These are phyloP conservation scores for Starmerella scarabaei DNA, from an alignment of 805 yeast genomes.

Conservation along the genomic window DNA sequence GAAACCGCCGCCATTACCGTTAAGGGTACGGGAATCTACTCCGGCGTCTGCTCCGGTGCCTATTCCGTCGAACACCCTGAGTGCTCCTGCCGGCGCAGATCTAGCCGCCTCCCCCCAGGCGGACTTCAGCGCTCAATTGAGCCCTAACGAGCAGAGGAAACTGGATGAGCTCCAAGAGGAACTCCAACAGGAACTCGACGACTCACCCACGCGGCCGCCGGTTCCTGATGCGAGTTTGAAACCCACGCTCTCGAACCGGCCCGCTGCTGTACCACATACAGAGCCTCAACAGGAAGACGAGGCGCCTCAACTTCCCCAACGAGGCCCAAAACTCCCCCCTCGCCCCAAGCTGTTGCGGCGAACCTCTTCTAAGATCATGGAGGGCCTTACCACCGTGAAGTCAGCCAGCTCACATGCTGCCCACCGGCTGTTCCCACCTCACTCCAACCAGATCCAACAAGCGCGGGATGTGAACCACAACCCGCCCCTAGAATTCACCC, in stretches of 20 bases:
- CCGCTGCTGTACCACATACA: too few species aligned
- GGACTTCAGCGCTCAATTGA: background rate
- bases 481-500: background rate
- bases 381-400: conserved; percentile 13
- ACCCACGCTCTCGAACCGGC: background rate
- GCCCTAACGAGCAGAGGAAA: background rate
- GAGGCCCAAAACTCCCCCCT: conserved; percentile 23
- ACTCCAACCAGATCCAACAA: background rate
- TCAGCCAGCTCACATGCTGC: conserved; percentile 15
- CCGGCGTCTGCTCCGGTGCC: too few species aligned
- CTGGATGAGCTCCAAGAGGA: too few species aligned
- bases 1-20: background rate
- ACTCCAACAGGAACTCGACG: background rate
- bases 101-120: background rate
- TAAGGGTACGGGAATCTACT: too few species aligned
- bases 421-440: conserved; percentile 7
- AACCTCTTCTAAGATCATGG: conserved; percentile 17
- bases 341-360: conserved; percentile 21
- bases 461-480: background rate
- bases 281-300: background rate
- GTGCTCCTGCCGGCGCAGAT: background rate
- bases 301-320: background rate
- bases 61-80: background rate
- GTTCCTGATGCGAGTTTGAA: background rate
- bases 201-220: too few species aligned